These are phyloP conservation scores for Paecilomyces sp. DNA, from an alignment of 2,329 filamentous ascomycete genomes.

Conservation along the genomic window DNA sequence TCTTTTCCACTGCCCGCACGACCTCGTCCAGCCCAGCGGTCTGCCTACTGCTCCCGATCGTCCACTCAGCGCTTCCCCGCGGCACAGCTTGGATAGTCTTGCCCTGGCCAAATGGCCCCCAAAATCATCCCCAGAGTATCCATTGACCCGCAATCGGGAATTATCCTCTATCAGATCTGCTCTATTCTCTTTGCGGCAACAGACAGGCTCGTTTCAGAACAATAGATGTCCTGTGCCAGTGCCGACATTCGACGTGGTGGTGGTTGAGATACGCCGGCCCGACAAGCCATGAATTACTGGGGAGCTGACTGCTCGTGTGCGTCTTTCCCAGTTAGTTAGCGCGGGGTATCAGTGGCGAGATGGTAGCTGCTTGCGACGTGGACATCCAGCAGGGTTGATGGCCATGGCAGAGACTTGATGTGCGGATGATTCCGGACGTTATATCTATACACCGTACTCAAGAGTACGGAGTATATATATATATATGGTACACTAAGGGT, in stretches of 20 bases:
- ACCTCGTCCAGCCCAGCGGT: not conserved
- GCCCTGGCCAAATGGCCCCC: not conserved
- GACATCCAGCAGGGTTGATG: not conserved
- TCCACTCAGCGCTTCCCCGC: not conserved
- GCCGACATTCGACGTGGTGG: not conserved
- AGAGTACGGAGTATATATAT: too few species aligned
- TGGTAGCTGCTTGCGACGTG: not conserved
- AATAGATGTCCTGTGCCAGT: not conserved
- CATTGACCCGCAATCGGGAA: not conserved
- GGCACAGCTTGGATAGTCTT: not conserved
- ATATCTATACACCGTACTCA: not conserved
- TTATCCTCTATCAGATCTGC: not conserved
- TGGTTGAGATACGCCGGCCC: not conserved
- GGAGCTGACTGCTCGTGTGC: not conserved
- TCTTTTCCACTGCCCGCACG: not conserved
- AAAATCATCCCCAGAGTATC: not conserved
- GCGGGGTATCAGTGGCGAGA: not conserved
- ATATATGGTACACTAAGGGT: too few species aligned
- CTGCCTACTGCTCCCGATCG: not conserved
- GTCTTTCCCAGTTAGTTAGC: not conserved
- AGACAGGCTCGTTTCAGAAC: not conserved
- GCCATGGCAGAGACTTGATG: not conserved
- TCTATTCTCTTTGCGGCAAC: not conserved
- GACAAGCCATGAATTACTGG: not conserved
- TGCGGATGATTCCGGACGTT: not conserved